phyloP scores from a whole-genome alignment of 257 asterid species.

The Verbascum thapsus region DNA sequence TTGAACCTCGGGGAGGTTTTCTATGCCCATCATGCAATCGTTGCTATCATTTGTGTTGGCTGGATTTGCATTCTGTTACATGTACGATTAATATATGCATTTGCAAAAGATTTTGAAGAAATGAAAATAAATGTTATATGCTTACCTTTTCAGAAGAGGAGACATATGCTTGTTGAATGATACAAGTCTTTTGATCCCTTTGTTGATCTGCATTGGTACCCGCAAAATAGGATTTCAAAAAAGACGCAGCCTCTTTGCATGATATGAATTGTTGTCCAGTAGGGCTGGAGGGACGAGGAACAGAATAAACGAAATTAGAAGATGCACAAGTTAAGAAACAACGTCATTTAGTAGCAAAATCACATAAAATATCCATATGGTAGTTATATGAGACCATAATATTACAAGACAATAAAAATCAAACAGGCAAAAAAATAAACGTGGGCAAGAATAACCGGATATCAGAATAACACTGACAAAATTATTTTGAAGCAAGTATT shows the following conservation, averaged over 20 bases:
- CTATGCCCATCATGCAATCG: conserved; percentile 57
- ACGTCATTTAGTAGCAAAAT: background rate
- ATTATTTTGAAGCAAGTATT: background rate
- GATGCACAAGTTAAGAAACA: conserved; percentile 13
- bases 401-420: background rate
- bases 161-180: conserved; percentile 46
- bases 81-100: conserved; percentile 31
- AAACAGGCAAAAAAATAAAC: conserved; percentile 1
- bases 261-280: conserved; percentile 79
- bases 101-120: conserved; percentile 24
- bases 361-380: background rate
- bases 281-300: conserved; percentile 56
- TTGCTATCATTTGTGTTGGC: conserved; percentile 44
- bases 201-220: conserved; percentile 41
- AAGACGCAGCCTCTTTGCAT: conserved; percentile 85
- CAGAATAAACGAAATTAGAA: conserved; percentile 28
- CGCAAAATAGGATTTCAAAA: conserved; percentile 65
- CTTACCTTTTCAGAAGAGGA: conserved; percentile 55
- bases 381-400: conserved; percentile 12
- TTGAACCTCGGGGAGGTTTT: conserved; percentile 87
- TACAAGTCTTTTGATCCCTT: conserved; percentile 47
- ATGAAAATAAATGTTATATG: conserved; percentile 20
- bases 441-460: conserved; percentile 9
- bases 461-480: background rate
- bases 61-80: conserved; percentile 54